Evolutionary conservation across 371 early-diverging fungal genomes (phyloP).

Genomic region (Mucor indicus): DNA sequence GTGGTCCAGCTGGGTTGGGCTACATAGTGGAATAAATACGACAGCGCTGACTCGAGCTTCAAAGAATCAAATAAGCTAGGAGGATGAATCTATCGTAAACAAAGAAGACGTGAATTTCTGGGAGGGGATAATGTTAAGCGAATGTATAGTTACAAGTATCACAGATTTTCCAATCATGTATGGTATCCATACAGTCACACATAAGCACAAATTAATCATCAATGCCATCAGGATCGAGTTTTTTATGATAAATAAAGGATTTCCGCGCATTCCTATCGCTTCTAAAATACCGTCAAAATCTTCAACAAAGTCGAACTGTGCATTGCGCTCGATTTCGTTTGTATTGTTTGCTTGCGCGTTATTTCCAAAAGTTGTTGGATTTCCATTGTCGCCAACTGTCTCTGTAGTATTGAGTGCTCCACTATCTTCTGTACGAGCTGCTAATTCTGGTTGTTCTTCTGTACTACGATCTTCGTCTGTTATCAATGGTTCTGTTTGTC

Average conservation of each 20-base stretch:
- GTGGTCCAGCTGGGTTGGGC: no score
- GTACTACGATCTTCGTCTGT: no score
- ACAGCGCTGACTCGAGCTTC: no score
- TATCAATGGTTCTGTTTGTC: no score
- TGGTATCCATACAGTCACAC: constrained; percentile 74
- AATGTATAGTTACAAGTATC: constrained; percentile 40
- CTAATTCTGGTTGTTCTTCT: no score
- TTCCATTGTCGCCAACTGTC: no score
- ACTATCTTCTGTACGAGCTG: no score
- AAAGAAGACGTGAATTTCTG: no score
- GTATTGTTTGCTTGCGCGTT: not conserved
- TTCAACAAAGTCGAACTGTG: constrained; percentile 48
- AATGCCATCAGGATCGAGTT: constrained; percentile 73
- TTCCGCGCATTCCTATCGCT: constrained; percentile 84
- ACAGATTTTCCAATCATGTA: constrained; percentile 61
- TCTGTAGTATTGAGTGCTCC: no score
- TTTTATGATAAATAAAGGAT: constrained; percentile 63
- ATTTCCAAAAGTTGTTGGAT: no score
- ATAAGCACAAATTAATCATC: constrained; percentile 67
- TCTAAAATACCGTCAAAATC: constrained; percentile 79
- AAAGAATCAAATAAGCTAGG: constrained; percentile 39
- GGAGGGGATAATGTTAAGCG: no score
- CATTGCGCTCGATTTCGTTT: constrained; percentile 19
- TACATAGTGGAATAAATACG: no score
- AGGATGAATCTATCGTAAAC: constrained; percentile 48